These are phyloP conservation scores for Diaporthe helianthi DNA, from an alignment of 2,329 filamentous ascomycete species.

Conservation along the genomic window DNA sequence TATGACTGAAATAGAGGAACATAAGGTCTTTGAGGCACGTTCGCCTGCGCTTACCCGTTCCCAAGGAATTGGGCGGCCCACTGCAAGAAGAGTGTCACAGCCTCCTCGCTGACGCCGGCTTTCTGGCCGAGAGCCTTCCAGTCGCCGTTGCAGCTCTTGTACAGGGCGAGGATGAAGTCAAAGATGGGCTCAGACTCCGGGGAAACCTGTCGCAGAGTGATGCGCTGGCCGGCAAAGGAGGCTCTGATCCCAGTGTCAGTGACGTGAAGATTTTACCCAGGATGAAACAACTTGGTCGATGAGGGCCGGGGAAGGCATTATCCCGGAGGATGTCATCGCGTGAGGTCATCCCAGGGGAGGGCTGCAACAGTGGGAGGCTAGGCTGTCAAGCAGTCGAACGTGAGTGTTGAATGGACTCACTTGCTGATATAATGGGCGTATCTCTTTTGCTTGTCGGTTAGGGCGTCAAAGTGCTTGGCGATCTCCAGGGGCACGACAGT, in stretches of 20 bases:
- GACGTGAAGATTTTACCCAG: background rate
- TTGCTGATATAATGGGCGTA: slow-evolving; percentile 91
- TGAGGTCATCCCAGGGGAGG: slow-evolving; percentile 25
- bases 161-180: slow-evolving; percentile 78
- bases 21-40: no score
- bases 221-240: slow-evolving; percentile 77
- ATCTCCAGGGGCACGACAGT: slow-evolving; percentile 88
- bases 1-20: background rate
- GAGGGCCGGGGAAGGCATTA: background rate
- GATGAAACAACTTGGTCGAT: background rate
- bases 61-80: slow-evolving; percentile 77
- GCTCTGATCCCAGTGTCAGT: slow-evolving; percentile 58
- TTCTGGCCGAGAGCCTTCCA: slow-evolving; percentile 73
- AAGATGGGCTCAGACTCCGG: slow-evolving; percentile 83
- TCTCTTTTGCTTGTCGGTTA: slow-evolving; percentile 79
- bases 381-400: background rate
- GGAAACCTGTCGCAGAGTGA: slow-evolving; percentile 81
- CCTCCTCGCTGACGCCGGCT: slow-evolving; percentile 67
- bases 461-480: slow-evolving; percentile 86
- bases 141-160: slow-evolving; percentile 71
- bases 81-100: slow-evolving; percentile 74
- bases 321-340: background rate
- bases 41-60: slow-evolving; percentile 8
- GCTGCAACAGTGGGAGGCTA: background rate
- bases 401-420: slow-evolving; percentile 52